Evolutionary conservation across 108 stramenopile species (phyloP), one percentile per base, ranked within the genome.

Genomic region (Stephanodiscus minutulus): DNA sequence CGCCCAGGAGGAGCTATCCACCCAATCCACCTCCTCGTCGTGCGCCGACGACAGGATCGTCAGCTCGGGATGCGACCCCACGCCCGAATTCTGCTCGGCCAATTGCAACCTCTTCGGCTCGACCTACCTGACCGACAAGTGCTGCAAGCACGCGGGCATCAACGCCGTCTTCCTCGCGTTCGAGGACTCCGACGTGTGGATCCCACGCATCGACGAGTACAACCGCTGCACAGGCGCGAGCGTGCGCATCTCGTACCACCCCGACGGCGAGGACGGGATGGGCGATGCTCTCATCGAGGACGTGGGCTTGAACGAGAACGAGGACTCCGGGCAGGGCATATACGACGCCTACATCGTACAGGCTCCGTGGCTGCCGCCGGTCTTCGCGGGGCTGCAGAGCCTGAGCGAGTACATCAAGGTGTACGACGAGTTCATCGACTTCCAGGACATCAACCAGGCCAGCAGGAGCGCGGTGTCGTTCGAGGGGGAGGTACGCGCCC

Each of bases 271-370:
- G 55, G 77, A 79, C 24, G 33, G n/a, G 56, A 79, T 79, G 77
- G 77, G 37, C 60, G 28, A 67, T 39, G 77, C 77, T 10, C 31
- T 79, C 4, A 39, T 70, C 18, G 77, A 66, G 12, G 77, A 79
- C 59, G 61, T 79, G 31, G 77, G 77, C 18, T 13, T 36, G 52
- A 77, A 65, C 36, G 64, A 72, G 31, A 46, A 74, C 57, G 66
- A 66, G 0, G n/a, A 13, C 7, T 18, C 66, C n/a, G 77, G 77
- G 11, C 66, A 79, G 73, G 77, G 77, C 0, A 79, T 79, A 35
- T 74, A 64, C 67, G 77, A 79, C 53, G 61, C 77, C 31, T 79
- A 79, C 58, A 73, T 79, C 44, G 72, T 79, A 3, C 77, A 79
- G 60, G 77, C 61, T 0, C 77, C 77, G 33, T 79, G 77, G 77